Percentiles rank a stretch among this genome's conserved stretches.
These are phyloP conservation scores for Cochliopodium minus DNA, from an alignment of 208 protist genomes.

Conservation along the genomic window DNA sequence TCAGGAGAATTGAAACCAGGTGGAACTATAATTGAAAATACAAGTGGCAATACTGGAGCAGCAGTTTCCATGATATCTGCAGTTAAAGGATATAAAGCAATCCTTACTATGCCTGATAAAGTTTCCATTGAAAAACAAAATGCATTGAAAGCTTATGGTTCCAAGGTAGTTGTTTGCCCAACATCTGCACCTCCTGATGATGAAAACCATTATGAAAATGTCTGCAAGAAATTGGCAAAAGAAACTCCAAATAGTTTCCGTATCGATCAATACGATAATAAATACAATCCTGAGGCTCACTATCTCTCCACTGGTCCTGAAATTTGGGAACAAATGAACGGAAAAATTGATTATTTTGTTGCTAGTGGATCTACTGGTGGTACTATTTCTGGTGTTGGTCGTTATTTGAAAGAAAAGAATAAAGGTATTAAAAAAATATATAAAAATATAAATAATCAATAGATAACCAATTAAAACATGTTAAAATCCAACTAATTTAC, in stretches of 20 bases:
- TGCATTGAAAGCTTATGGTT: slow-evolving; percentile 67
- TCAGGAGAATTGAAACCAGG: slow-evolving; percentile 67
- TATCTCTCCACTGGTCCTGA: slow-evolving; percentile 82
- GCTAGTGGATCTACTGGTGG: slow-evolving; percentile 79
- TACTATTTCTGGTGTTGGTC: slow-evolving; percentile 77
- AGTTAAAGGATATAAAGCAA: slow-evolving; percentile 77
- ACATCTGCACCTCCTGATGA: slow-evolving; percentile 77
- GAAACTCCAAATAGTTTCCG: slow-evolving; percentile 77
- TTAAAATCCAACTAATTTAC: not conserved
- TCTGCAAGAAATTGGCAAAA: slow-evolving; percentile 63
- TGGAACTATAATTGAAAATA: slow-evolving; percentile 84
- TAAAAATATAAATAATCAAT: slow-evolving; percentile 3
- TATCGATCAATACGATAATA: slow-evolving; percentile 86
- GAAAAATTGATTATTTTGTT: slow-evolving; percentile 84
- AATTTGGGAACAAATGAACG: slow-evolving; percentile 72
- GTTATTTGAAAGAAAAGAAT: slow-evolving; percentile 50
- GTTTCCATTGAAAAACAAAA: slow-evolving; percentile 90
- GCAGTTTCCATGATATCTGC: slow-evolving; percentile 79
- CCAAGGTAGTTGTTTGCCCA: slow-evolving; percentile 82
- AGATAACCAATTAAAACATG: not conserved
- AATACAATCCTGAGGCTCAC: slow-evolving; percentile 73
- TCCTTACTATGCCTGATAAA: slow-evolving; percentile 92
- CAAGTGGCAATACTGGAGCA: slow-evolving; percentile 84
- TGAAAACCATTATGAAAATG: slow-evolving; percentile 80
- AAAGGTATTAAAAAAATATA: no score